phyloP scores from a whole-genome alignment of 768 basidiomycete species.

The Rhizopogon vinicolor region DNA sequence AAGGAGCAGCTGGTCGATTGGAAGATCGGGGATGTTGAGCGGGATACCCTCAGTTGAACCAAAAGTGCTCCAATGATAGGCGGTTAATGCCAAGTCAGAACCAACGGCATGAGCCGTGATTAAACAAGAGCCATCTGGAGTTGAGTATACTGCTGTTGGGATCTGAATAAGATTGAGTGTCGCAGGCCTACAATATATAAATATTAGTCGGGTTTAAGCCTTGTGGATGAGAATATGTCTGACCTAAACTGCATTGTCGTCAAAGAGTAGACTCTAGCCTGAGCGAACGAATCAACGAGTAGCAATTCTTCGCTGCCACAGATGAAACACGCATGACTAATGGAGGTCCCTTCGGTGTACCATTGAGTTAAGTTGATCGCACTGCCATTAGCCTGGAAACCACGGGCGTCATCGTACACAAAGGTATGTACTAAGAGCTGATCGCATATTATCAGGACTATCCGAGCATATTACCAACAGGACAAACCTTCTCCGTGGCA shows the following conservation, averaged over 20 bases:
- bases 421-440: slow-evolving; percentile 41
- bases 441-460: background rate
- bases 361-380: slow-evolving; percentile 37
- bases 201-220: background rate
- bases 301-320: slow-evolving; percentile 48
- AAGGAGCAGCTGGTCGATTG: slow-evolving; percentile 14
- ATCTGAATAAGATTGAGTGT: slow-evolving; percentile 31
- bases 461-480: background rate
- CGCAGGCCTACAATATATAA: slow-evolving; percentile 34
- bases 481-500: slow-evolving; percentile 34
- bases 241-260: slow-evolving; percentile 52
- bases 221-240: background rate
- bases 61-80: slow-evolving; percentile 55
- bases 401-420: slow-evolving; percentile 41
- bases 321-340: slow-evolving; percentile 40
- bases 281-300: slow-evolving; percentile 39
- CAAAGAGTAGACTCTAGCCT: slow-evolving; percentile 50
- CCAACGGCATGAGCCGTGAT: slow-evolving; percentile 27
- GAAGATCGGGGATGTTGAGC: slow-evolving; percentile 27
- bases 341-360: slow-evolving; percentile 28
- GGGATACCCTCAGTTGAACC: slow-evolving; percentile 44
- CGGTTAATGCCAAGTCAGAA: slow-evolving; percentile 21
- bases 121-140: slow-evolving; percentile 54
- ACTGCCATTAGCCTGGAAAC: slow-evolving; percentile 38
- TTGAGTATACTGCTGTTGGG: slow-evolving; percentile 36